phyloP scores from a whole-genome alignment of 1,139 yeast genomes.

The Diutina mesorugosa region DNA sequence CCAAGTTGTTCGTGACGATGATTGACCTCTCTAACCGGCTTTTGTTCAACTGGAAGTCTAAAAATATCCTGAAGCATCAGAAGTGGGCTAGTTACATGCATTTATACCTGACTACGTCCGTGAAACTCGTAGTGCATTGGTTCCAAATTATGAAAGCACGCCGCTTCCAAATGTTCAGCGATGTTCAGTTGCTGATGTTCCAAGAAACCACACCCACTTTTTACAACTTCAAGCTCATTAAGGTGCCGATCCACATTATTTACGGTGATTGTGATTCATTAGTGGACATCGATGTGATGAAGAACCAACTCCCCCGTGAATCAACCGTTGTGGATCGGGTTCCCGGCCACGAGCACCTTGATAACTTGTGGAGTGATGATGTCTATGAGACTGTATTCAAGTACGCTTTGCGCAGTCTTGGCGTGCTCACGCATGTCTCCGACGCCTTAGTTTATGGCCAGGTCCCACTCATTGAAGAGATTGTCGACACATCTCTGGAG shows the following conservation, averaged over 20 bases:
- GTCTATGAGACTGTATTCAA: constrained; percentile 39
- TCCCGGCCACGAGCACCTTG: constrained; percentile 70
- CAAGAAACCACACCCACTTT: constrained; percentile 24
- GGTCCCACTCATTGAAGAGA: neutral
- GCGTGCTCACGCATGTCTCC: constrained; percentile 6
- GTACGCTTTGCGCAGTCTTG: constrained; percentile 34
- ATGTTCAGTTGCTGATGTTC: constrained; percentile 19
- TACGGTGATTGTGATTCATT: constrained; percentile 76
- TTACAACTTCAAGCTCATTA: constrained; percentile 43
- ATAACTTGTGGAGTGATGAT: constrained; percentile 76
- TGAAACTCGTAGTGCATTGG: constrained; percentile 92
- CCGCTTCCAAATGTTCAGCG: constrained; percentile 83
- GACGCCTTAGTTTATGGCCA: neutral
- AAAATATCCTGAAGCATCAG: constrained; percentile 58
- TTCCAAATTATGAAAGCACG: constrained; percentile 79
- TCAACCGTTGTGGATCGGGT: constrained; percentile 34
- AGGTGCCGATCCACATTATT: constrained; percentile 57
- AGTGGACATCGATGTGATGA: constrained; percentile 73
- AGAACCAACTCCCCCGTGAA: constrained; percentile 31
- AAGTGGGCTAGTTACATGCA: constrained; percentile 72
- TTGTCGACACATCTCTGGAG: neutral
- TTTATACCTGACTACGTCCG: constrained; percentile 81
- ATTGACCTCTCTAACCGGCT: constrained; percentile 59
- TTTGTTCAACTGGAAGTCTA: constrained; percentile 68
- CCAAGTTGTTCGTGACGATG: constrained; percentile 62